These are phyloP conservation scores for Iberis pinnata DNA, from an alignment of 345 rosid genomes.

Conservation along the genomic window DNA sequence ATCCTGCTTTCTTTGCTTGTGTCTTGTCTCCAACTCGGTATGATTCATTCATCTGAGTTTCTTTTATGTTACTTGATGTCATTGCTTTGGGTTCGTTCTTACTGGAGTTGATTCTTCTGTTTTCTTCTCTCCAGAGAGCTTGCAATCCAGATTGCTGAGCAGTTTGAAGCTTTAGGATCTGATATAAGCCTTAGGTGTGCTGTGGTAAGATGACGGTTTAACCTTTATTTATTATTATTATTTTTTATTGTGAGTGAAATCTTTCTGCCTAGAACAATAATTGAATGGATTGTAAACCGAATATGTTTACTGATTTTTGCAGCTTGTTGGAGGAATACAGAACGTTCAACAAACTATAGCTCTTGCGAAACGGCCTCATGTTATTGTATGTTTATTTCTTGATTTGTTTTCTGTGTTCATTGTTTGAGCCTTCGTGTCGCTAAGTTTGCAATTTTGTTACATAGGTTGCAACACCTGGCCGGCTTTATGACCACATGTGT, in stretches of 20 bases:
- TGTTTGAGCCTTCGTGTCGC: neutral
- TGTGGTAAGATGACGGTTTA: conserved; percentile 50
- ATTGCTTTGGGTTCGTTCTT: neutral
- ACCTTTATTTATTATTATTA: no score
- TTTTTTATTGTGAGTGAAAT: no score
- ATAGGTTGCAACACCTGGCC: conserved; percentile 95
- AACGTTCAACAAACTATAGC: conserved; percentile 70
- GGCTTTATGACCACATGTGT: conserved; percentile 77
- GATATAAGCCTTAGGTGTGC: conserved; percentile 72
- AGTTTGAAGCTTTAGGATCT: conserved; percentile 84
- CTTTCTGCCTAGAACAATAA: neutral
- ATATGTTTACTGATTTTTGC: neutral
- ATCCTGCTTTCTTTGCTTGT: conserved; percentile 76
- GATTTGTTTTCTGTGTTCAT: neutral
- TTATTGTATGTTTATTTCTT: conserved; percentile 47
- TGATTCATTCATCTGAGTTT: neutral
- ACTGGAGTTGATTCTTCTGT: neutral
- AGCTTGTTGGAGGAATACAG: conserved; percentile 98
- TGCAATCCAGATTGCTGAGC: conserved; percentile 95
- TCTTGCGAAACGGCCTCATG: conserved; percentile 77
- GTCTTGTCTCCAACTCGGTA: conserved; percentile 93
- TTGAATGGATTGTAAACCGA: neutral
- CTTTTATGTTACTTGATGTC: conserved; percentile 1
- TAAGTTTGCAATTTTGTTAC: conserved; percentile 1
- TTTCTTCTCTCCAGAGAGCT: conserved; percentile 52